These are phyloP conservation scores for Chaetomium olivaceum DNA, from an alignment of 2,329 filamentous ascomycete species.

Conservation along the genomic window DNA sequence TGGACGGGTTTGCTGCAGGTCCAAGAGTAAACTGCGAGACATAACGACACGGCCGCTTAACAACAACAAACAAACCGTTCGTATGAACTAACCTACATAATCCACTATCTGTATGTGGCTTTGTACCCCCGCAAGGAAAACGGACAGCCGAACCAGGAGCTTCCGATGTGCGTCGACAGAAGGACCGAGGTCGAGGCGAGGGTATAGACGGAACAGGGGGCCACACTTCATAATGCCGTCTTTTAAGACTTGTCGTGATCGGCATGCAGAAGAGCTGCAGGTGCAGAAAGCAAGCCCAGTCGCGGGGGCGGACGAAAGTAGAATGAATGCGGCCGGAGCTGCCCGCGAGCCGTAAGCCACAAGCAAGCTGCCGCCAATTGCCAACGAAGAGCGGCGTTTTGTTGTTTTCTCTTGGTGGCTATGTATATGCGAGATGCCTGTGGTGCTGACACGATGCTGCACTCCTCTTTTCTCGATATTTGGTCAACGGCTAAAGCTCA, in stretches of 20 bases:
- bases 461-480: neutral
- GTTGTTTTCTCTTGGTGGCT: neutral
- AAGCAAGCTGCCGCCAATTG: conserved; percentile 8
- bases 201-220: neutral
- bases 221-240: neutral
- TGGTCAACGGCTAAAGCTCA: neutral
- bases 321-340: neutral
- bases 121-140: neutral
- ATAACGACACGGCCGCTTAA: neutral
- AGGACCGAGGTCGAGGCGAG: neutral
- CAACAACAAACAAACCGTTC: neutral
- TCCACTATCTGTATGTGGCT: too few relatives aligned
- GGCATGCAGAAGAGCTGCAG: conserved; percentile 27
- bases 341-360: conserved; percentile 5
- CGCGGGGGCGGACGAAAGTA: neutral
- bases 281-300: conserved; percentile 7
- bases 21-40: neutral
- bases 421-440: conserved; percentile 7
- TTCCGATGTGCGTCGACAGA: neutral
- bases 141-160: neutral
- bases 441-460: neutral
- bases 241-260: conserved; percentile 22
- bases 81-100: neutral
- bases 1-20: neutral
- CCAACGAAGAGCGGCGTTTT: conserved; percentile 6